Evolutionary conservation across 1,284 basidiomycete species (phyloP), one percentile per base, ranked within the genome.

Genomic region (Sporisorium graminicola): DNA sequence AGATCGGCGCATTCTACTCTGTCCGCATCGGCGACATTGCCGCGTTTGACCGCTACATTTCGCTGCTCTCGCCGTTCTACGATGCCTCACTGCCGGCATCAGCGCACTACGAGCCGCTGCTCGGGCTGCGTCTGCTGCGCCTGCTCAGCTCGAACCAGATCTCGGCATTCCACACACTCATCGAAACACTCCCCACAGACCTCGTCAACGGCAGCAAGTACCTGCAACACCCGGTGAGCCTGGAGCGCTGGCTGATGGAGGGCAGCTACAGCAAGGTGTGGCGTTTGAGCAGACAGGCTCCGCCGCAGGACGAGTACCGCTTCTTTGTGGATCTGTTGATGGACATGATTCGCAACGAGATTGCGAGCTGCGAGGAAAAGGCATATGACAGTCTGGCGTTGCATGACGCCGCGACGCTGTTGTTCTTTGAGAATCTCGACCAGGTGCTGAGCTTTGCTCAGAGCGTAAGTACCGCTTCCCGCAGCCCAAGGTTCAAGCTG

Each of bases 201-300:
- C 57, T 85, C 9, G 78, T 84, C 22, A 74, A 71, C 31, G 47
- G 65, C 18, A 78, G 73, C 35, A 67, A 61, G 2, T 86, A 75
- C 63, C 59, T 86, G 40, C 81, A 84, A 44, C 77, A 85, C 65
- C 82, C 86, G 37, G 81, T 86, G 12, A 77, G 86, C 72, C 78
- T 88, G 65, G 97, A 99, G 86, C 89, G 94, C 55, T 98, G 95
- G 94, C 89, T 99, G 66, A 99, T 99, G 96, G 97, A 99, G 86
- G 96, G 96, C 40, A 93, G 92, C 82, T 99, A 99, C 86, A 94
- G 93, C 86, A 97, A 98, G 86, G 95, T 99, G 4, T 99, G 96
- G 94, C 91, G 93, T 77, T 94, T 95, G 46, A 63, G 59, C 26
- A 90, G 94, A 77, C 92, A 93, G 75, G 91, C 94, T 80, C 94